These are phyloP conservation scores for Chaetomium fimeti DNA, from an alignment of 495 filamentous ascomycete species.

Conservation along the genomic window DNA sequence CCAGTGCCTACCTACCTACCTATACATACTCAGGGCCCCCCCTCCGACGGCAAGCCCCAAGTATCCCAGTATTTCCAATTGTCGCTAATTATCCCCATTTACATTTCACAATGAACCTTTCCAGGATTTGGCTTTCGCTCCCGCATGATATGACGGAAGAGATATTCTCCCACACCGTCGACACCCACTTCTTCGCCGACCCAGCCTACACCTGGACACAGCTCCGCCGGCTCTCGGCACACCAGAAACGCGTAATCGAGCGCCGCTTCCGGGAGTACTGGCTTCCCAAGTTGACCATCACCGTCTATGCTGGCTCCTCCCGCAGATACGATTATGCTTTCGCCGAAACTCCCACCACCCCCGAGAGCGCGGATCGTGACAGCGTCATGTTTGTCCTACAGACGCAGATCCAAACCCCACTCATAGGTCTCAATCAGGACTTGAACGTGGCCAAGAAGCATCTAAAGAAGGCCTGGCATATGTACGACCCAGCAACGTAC, in stretches of 20 bases:
- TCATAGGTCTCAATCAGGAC: not conserved
- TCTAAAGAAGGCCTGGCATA: not conserved
- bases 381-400: not conserved
- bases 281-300: constrained; percentile 12
- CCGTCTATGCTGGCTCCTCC: not conserved
- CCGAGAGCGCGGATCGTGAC: not conserved
- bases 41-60: too few relatives aligned
- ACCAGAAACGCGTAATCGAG: constrained; percentile 8
- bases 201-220: constrained; percentile 10
- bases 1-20: too few relatives aligned
- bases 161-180: not conserved
- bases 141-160: not conserved
- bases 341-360: not conserved
- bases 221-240: not conserved
- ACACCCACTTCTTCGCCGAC: constrained; percentile 5
- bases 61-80: too few relatives aligned
- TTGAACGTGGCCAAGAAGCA: not conserved
- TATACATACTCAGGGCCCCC: too few relatives aligned
- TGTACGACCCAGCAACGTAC: not conserved
- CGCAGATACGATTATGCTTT: not conserved
- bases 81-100: too few relatives aligned
- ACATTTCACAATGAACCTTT: not conserved
- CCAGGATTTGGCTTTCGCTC: not conserved
- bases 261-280: not conserved
- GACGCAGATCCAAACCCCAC: not conserved